Evolutionary conservation across 371 early-diverging fungal genomes (phyloP).

Genomic region (Mucor indicus): DNA sequence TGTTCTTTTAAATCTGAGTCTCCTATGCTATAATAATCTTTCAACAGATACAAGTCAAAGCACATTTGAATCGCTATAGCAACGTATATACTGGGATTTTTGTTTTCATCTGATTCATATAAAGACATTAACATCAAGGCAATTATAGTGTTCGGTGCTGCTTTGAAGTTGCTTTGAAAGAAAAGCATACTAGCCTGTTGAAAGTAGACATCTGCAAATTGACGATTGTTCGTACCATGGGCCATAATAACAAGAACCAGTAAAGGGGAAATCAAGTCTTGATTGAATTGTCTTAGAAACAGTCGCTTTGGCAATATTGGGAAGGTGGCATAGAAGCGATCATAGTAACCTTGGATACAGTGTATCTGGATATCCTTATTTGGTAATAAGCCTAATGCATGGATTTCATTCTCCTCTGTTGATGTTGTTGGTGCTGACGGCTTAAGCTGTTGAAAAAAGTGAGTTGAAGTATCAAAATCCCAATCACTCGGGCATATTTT

Average conservation of each 20-base stretch:
- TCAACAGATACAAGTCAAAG: slow-evolving; percentile 22
- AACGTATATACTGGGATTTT: slow-evolving; percentile 14
- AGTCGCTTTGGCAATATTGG: slow-evolving; percentile 29
- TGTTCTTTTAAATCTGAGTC: slow-evolving; percentile 19
- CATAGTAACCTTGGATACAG: slow-evolving; percentile 21
- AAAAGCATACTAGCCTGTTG: slow-evolving; percentile 19
- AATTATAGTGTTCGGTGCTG: slow-evolving; percentile 23
- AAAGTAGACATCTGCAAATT: slow-evolving; percentile 21
- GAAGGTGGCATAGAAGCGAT: slow-evolving; percentile 20
- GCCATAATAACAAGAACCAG: slow-evolving; percentile 28
- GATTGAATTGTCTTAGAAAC: slow-evolving; percentile 27
- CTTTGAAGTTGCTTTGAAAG: slow-evolving; percentile 12
- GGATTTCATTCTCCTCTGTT: background rate
- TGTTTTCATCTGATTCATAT: slow-evolving; percentile 15
- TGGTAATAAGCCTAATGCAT: slow-evolving; percentile 11
- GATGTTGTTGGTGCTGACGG: background rate
- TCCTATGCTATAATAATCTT: slow-evolving; percentile 4
- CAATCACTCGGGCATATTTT: slow-evolving; percentile 18
- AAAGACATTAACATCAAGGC: slow-evolving; percentile 23
- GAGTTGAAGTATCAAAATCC: slow-evolving; percentile 14
- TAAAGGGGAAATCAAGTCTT: slow-evolving; percentile 7
- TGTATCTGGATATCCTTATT: slow-evolving; percentile 13
- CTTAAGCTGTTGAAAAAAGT: too few species aligned
- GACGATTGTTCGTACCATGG: slow-evolving; percentile 10
- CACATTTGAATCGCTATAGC: slow-evolving; percentile 35